phyloP scores from a whole-genome alignment of 768 basidiomycete species.

The Ramaria sp. region DNA sequence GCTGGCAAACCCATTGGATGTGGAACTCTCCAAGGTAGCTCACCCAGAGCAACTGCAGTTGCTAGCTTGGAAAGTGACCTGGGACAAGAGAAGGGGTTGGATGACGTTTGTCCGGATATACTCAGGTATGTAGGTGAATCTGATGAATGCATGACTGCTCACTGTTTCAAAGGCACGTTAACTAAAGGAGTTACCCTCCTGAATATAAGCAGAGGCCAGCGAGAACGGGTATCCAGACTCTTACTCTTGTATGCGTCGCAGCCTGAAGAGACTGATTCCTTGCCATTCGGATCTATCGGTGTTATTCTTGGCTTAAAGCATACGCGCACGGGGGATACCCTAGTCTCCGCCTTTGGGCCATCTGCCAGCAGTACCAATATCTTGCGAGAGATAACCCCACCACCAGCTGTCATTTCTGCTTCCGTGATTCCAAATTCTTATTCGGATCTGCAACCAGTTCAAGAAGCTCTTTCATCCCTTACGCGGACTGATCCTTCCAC shows the following conservation, averaged over 20 bases:
- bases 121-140: constrained; percentile 47
- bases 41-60: constrained; percentile 42
- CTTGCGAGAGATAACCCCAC: constrained; percentile 58
- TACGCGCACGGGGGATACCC: constrained; percentile 82
- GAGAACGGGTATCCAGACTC: constrained; percentile 65
- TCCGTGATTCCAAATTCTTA: constrained; percentile 75
- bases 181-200: constrained; percentile 48
- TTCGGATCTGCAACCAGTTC: constrained; percentile 66
- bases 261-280: constrained; percentile 62
- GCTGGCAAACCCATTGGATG: constrained; percentile 67
- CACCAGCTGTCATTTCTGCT: constrained; percentile 77
- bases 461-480: constrained; percentile 60
- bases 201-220: constrained; percentile 57
- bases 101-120: constrained; percentile 90
- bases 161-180: constrained; percentile 44
- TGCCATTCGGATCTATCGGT: constrained; percentile 76
- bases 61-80: constrained; percentile 82
- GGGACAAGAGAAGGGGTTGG: constrained; percentile 79
- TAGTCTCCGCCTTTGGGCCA: constrained; percentile 37
- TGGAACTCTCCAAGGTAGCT: constrained; percentile 30
- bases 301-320: constrained; percentile 74
- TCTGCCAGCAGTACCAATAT: constrained; percentile 19
- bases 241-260: constrained; percentile 72
- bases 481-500: constrained; percentile 87
- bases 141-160: constrained; percentile 2